Conservation (phyloP, 345 rosid genomes). For the Lagerstroemia speciosa region DNA sequence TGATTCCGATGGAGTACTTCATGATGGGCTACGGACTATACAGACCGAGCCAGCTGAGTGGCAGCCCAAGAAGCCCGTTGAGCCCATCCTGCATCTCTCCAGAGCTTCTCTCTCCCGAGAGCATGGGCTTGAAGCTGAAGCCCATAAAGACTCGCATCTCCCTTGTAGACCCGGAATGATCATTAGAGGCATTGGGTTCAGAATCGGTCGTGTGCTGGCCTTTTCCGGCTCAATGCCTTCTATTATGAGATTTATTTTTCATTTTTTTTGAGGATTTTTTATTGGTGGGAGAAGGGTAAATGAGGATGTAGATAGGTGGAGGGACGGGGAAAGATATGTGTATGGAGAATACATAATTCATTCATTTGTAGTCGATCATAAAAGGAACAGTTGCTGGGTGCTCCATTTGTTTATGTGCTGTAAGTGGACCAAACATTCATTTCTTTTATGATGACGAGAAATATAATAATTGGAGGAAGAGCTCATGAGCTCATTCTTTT, state of each 20-base stretch:
- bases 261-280: neutral
- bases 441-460: neutral
- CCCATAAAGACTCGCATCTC: conserved; percentile 77
- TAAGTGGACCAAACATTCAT: conserved; percentile 1
- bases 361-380: conserved; percentile 12
- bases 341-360: conserved; percentile 8
- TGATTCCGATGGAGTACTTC: conserved; percentile 93
- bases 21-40: conserved; percentile 84
- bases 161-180: conserved; percentile 12
- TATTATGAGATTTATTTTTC: neutral
- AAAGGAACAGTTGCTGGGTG: neutral
- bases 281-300: neutral
- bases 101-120: conserved; percentile 94
- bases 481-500: no score
- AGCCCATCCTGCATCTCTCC: conserved; percentile 86
- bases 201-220: neutral
- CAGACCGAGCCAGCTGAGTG: conserved; percentile 51
- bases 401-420: neutral
- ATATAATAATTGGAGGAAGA: no score
- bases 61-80: conserved; percentile 88
- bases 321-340: neutral
- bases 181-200: neutral
- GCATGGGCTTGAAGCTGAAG: conserved; percentile 97
- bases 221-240: conserved; percentile 1
- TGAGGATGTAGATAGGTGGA: conserved; percentile 4